Percentiles rank a stretch among this genome's conserved stretches.
phyloP scores from a whole-genome alignment of 1,139 yeast species.

The Magnusiomyces tetraspermus region DNA sequence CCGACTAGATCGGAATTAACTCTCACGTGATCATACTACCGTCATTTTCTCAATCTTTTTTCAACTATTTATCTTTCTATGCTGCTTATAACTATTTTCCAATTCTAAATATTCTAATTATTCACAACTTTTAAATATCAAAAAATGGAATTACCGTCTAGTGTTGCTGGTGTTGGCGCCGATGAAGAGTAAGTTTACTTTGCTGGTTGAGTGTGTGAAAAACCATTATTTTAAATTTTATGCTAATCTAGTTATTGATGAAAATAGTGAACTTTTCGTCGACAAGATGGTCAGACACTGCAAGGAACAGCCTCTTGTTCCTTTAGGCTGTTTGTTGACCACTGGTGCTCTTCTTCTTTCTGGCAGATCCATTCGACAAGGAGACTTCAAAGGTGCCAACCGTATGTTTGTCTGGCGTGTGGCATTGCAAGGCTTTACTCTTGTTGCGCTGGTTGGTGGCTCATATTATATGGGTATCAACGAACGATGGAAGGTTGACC shows the following conservation, averaged over 20 bases:
- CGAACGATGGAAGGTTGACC: constrained; percentile 47
- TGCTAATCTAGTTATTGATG: neutral
- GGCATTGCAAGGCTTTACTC: constrained; percentile 72
- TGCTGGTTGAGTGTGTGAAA: neutral
- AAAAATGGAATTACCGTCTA: constrained; percentile 3
- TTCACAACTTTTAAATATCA: too few relatives aligned
- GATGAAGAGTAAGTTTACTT: neutral
- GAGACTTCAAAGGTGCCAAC: constrained; percentile 70
- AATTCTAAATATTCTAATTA: too few relatives aligned
- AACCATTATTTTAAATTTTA: neutral
- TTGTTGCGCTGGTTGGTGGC: constrained; percentile 74
- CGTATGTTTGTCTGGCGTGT: constrained; percentile 85
- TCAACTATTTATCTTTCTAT: too few relatives aligned
- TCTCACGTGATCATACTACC: too few relatives aligned
- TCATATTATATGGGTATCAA: constrained; percentile 49
- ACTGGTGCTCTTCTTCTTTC: constrained; percentile 74
- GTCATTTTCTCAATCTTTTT: too few relatives aligned
- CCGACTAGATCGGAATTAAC: too few relatives aligned
- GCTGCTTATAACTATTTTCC: too few relatives aligned
- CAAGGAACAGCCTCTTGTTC: constrained; percentile 41
- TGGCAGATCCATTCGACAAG: constrained; percentile 61
- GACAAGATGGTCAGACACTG: constrained; percentile 29
- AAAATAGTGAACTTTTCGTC: constrained; percentile 8
- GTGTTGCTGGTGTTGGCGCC: neutral
- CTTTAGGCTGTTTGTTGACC: constrained; percentile 70